Base-by-base conservation (phyloP, 2,329 filamentous ascomycete species). In the Arthrinium phaeospermum region DNA sequence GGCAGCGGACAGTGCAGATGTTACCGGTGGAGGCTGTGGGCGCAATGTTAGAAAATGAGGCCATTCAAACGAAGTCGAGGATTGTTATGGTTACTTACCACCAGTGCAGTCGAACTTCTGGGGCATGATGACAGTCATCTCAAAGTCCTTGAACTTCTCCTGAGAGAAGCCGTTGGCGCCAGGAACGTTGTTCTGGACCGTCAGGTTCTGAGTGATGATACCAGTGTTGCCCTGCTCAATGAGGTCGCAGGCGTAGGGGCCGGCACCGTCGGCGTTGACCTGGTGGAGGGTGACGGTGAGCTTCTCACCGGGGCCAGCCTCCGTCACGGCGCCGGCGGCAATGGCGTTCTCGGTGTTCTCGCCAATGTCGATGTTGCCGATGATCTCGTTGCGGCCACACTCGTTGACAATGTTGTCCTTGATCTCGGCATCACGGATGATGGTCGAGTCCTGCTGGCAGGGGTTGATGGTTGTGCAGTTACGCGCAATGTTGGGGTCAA, bases 381-480 rank as follows among this genome's bases (percentile, higher is more conserved):
- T 77, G 68, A 89, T 78, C 78, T 91, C 85, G 12, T 90, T 93
- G 73, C 90, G 86, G 64, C 91, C 91, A 77, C 91, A 92, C 72
- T 88, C 85, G 75, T 89, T 90, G 68, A 89, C 88, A 10, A 87
- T 79, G 76, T 89, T 88, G 70, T 83, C 81, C 8, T 75, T 74
- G 76, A 89, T 86, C 82, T 90, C 85, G 22, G 85, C 86, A 72
- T 90, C 88, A 70, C 86, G 85, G 80, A 92, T 92, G 77, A 91
- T 86, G 70, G 89, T 91, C 14, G 89, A 85, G 72, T 92, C 91
- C 74, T 90, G 88, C 77, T 92, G 90, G 84, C 91, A 92, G 27
- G 91, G 90, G 79, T 86, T 90, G 82, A 91, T 90, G 71, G 83
- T 83, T 22, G 89, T 91, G 80, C 90, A 91, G 79, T 91, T 90